These are phyloP conservation scores for Starmerella geochares DNA, from an alignment of 805 yeast genomes.

Conservation along the genomic window DNA sequence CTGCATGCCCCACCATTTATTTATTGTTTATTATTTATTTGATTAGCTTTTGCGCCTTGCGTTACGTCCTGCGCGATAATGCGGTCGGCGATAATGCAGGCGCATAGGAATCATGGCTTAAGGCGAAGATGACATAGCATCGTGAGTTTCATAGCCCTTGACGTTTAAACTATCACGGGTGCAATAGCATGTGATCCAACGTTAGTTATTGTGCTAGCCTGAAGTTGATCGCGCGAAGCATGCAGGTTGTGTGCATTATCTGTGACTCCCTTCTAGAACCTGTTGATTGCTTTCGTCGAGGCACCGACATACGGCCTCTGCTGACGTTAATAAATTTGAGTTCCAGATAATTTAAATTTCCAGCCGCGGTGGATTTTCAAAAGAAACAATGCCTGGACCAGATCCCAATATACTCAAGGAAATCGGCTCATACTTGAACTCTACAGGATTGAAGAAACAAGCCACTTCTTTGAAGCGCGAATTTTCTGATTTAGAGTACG, in stretches of 20 bases:
- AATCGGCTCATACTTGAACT: constrained; percentile 29
- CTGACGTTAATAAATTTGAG: neutral
- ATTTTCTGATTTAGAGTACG: constrained; percentile 24
- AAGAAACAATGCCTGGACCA: constrained; percentile 12
- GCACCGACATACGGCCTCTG: neutral
- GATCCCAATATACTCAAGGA: constrained; percentile 26
- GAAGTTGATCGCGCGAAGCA: no score
- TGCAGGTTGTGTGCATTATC: neutral
- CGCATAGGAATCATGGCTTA: neutral
- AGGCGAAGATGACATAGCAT: neutral
- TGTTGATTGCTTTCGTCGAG: neutral
- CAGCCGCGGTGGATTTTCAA: neutral
- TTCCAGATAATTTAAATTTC: neutral
- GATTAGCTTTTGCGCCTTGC: no score
- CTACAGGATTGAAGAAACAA: constrained; percentile 29
- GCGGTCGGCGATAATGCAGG: neutral
- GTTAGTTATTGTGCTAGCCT: no score
- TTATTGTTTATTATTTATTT: neutral
- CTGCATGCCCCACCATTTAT: neutral
- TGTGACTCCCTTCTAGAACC: neutral
- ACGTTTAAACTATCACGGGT: no score
- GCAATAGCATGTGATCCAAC: no score
- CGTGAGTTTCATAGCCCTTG: no score
- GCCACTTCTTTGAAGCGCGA: constrained; percentile 30
- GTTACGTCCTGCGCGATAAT: no score